phyloP scores from a whole-genome alignment of 2,329 filamentous ascomycete species.

The Neonectria neomacrospora region DNA sequence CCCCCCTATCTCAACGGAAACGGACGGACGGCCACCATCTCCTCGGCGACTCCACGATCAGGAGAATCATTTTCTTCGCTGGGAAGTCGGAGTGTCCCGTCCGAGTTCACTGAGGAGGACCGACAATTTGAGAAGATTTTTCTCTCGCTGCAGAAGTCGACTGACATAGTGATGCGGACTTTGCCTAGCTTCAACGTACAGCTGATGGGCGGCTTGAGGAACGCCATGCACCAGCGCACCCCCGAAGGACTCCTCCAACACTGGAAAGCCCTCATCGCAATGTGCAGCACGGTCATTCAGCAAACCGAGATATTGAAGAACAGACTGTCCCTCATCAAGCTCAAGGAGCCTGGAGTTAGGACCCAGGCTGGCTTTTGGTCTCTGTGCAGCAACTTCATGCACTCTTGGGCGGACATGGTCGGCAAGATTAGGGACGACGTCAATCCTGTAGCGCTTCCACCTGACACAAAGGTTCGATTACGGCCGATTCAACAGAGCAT shows the following conservation, averaged over 20 bases:
- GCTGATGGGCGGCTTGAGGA: conserved; percentile 71
- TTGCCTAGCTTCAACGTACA: conserved; percentile 77
- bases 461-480: conserved; percentile 78
- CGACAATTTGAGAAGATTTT: conserved; percentile 85
- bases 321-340: conserved; percentile 80
- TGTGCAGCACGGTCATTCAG: conserved; percentile 76
- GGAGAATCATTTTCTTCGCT: conserved; percentile 80
- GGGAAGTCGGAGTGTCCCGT: conserved; percentile 56
- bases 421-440: conserved; percentile 66
- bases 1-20: conserved; percentile 61
- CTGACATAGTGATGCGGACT: conserved; percentile 76
- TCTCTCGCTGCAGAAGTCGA: conserved; percentile 77
- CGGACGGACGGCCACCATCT: conserved; percentile 63
- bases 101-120: conserved; percentile 81
- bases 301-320: conserved; percentile 78
- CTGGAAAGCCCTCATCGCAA: conserved; percentile 77
- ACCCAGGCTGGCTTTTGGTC: conserved; percentile 71
- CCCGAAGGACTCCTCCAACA: conserved; percentile 70
- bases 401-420: conserved; percentile 75
- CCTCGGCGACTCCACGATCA: conserved; percentile 79
- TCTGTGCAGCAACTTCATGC: conserved; percentile 79
- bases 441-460: conserved; percentile 64
- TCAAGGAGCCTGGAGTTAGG: conserved; percentile 83
- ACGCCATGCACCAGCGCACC: conserved; percentile 68
- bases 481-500: conserved; percentile 84